A percentile compares a stretch with the other conserved stretches of the same genome.
These are phyloP conservation scores for Chaetomidium leptoderma DNA, from an alignment of 495 filamentous ascomycete species.

Conservation along the genomic window DNA sequence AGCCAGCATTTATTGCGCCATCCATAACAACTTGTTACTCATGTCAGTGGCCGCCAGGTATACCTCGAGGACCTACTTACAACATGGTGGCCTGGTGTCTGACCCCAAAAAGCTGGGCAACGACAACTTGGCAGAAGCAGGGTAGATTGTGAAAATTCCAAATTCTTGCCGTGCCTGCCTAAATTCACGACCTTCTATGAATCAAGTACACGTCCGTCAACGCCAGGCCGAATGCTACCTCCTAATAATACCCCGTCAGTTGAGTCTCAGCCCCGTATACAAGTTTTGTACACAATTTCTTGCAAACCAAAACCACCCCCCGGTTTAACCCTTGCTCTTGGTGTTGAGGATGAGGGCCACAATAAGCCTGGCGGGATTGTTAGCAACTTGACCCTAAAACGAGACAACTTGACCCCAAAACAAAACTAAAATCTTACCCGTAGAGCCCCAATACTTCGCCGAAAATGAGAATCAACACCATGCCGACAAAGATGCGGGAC, in stretches of 20 bases:
- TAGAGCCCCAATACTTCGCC: slow-evolving; percentile 96
- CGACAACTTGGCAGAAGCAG: neutral
- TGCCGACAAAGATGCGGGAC: slow-evolving; percentile 91
- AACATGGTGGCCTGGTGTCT: no score
- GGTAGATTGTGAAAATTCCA: neutral
- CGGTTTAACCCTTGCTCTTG: slow-evolving; percentile 50
- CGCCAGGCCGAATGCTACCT: slow-evolving; percentile 34
- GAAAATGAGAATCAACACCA: slow-evolving; percentile 98
- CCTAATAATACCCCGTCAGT: slow-evolving; percentile 17
- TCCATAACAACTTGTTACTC: neutral
- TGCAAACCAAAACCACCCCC: neutral
- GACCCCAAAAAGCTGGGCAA: neutral
- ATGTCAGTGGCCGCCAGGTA: neutral
- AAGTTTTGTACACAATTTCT: slow-evolving; percentile 21
- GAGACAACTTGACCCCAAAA: slow-evolving; percentile 10
- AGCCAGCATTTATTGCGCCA: neutral
- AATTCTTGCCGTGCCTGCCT: slow-evolving; percentile 14
- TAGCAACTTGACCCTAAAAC: slow-evolving; percentile 3
- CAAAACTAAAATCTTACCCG: slow-evolving; percentile 57
- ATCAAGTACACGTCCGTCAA: slow-evolving; percentile 27
- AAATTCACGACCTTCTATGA: slow-evolving; percentile 17
- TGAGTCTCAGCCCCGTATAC: slow-evolving; percentile 13
- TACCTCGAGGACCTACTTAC: slow-evolving; percentile 1
- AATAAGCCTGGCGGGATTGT: slow-evolving; percentile 36
- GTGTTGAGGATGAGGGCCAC: slow-evolving; percentile 52